These are phyloP conservation scores for Sophora flavescens DNA, from an alignment of 306 rosid species.

Conservation along the genomic window DNA sequence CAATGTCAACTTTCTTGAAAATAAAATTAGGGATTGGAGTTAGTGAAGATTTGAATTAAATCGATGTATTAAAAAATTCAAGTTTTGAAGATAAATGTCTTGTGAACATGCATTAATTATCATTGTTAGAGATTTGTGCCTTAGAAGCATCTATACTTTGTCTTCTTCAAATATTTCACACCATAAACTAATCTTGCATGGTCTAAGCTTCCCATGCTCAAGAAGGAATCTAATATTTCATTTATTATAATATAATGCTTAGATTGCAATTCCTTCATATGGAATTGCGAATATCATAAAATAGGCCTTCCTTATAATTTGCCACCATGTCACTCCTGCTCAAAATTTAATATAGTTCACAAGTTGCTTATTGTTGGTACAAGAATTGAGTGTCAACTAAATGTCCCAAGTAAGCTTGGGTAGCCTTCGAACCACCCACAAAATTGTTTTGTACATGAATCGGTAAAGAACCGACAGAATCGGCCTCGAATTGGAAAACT, in stretches of 20 bases:
- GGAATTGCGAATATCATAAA: conserved; percentile 2
- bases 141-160: conserved; percentile 66
- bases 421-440: no score
- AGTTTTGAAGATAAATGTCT: conserved; percentile 47
- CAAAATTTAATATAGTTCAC: not conserved
- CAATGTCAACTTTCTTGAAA: conserved; percentile 57
- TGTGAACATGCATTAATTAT: conserved; percentile 34
- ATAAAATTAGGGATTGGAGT: conserved; percentile 47
- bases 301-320: not conserved
- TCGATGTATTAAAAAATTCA: no score
- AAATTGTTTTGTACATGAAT: no score
- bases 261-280: conserved; percentile 7
- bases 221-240: conserved; percentile 55
- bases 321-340: not conserved
- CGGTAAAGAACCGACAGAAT: no score
- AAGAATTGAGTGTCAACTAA: no score
- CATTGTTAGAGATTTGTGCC: conserved; percentile 49
- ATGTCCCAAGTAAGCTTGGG: no score
- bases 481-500: no score
- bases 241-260: not conserved
- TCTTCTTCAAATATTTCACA: conserved; percentile 46
- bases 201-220: conserved; percentile 49
- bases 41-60: conserved; percentile 2
- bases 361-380: no score
- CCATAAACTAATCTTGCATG: conserved; percentile 40